phyloP scores from a whole-genome alignment of 345 rosid species.

The Combretum micranthum region DNA sequence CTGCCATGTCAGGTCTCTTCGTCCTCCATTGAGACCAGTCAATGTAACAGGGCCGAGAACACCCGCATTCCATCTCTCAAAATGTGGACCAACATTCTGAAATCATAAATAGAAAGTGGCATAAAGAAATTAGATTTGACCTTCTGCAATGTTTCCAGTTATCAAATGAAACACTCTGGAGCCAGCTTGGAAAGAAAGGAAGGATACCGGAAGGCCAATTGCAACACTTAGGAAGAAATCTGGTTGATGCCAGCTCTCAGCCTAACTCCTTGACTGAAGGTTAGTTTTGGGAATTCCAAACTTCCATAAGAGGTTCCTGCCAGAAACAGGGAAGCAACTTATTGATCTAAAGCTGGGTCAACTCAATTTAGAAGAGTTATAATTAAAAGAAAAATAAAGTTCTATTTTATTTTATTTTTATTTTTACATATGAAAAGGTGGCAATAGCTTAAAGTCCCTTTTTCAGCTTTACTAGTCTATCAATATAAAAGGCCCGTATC shows the following conservation, averaged over 20 bases:
- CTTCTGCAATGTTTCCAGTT: constrained; percentile 1
- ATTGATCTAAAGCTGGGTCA: not conserved
- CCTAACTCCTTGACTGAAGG: constrained; percentile 57
- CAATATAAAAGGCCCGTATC: no score
- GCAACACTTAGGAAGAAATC: constrained; percentile 82
- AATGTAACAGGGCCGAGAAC: constrained; percentile 83
- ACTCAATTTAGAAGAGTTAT: not conserved
- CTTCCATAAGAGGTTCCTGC: constrained; percentile 93
- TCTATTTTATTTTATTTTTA: not conserved
- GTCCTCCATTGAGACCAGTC: constrained; percentile 70
- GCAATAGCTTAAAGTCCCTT: no score
- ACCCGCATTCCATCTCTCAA: constrained; percentile 98
- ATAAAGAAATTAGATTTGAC: constrained; percentile 5
- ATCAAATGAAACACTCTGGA: no score
- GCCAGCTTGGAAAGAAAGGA: constrained; percentile 7
- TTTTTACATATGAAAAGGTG: not conserved
- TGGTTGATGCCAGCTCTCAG: constrained; percentile 82
- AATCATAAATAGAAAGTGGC: not conserved
- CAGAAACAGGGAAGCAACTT: constrained; percentile 1
- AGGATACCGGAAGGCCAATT: constrained; percentile 93
- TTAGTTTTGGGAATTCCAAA: constrained; percentile 78
- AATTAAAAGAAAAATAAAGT: not conserved
- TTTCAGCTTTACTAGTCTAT: no score
- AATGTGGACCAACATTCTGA: constrained; percentile 98
- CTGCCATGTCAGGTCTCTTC: constrained; percentile 90